These are phyloP conservation scores for Pseudozyma tsukubaensis DNA, from an alignment of 1,284 basidiomycete species.

Conservation along the genomic window DNA sequence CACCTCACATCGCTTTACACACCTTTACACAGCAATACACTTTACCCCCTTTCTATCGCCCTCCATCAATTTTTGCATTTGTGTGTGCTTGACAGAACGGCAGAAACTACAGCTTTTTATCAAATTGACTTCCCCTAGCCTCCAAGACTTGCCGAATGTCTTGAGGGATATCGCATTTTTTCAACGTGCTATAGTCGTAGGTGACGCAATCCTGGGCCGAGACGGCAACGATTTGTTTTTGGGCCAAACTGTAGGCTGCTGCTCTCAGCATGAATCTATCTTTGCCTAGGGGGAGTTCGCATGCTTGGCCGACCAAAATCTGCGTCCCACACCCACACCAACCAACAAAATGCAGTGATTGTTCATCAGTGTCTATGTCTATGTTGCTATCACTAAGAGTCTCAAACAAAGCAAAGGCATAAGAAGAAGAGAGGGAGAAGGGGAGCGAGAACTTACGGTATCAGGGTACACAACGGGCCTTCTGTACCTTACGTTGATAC, in stretches of 20 bases:
- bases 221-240: conserved; percentile 53
- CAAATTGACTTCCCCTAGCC: conserved; percentile 20
- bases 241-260: conserved; percentile 46
- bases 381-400: background rate
- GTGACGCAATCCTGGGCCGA: conserved; percentile 53
- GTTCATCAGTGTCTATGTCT: background rate
- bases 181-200: conserved; percentile 55
- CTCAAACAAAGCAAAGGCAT: no score
- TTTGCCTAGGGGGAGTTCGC: conserved; percentile 39
- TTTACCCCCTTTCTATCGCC: background rate
- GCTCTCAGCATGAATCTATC: conserved; percentile 50
- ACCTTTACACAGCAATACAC: no score
- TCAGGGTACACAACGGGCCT: conserved; percentile 57
- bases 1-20: background rate
- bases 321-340: background rate
- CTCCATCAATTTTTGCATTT: background rate
- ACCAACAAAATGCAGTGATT: background rate
- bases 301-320: conserved; percentile 54
- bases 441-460: conserved; percentile 30
- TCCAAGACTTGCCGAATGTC: conserved; percentile 41
- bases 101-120: conserved; percentile 26
- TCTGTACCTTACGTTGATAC: conserved; percentile 58
- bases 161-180: conserved; percentile 55
- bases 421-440: background rate
- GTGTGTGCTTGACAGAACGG: background rate